Evolutionary conservation across 2,329 filamentous ascomycete genomes (phyloP), one percentile per base, ranked within the genome.

Genomic region (Lecanoromycetidae sp.): DNA sequence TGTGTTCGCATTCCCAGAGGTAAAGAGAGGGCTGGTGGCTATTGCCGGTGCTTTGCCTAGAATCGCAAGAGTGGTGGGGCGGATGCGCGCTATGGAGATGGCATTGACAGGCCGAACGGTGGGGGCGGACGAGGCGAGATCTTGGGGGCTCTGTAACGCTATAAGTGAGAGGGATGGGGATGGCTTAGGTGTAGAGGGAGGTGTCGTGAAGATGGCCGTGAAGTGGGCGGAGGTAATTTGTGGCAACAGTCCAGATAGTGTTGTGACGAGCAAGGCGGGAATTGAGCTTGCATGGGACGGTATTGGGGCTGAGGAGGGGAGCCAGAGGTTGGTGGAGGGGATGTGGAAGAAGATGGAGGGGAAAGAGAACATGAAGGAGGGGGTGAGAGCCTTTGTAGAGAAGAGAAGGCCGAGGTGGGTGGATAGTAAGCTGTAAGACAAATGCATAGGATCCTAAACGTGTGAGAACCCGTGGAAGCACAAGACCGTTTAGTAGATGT

Each of bases 361-460:
- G 2, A 82, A 77, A 0, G 79, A 83, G 55, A 90, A 90, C 62
- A 79, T 86, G 64, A 75, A 72, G 46, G 84, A 88, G 64, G 85
- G 84, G 0, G 69, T 88, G 17, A 68, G 61, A 63, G 84, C 82
- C 51, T 90, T 90, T 67, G 79, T 84, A 15, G 82, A 87, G 71
- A 86, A 80, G 71, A 71, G 82, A 58, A 73, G 75, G 64, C 76
- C 83, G 1, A 68, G 68, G 30, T 88, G 83, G 82, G 74, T 69
- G 57, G 68, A 77, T 29, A 55, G 53, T 46, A 55, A 53, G 29
- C 32, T 54, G 39, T 54, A 32, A 27, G 25, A 2, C 45, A 20
- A 6, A 3, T 27, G n/a, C n/a, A 27, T 13, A 15, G 2, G 20
- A 38, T 25, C 23, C 6, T n/a, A n/a, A 29, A 9, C 17, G 17